Evolutionary conservation across 1,284 basidiomycete species (phyloP), one percentile per base, ranked within the genome.

Genomic region (Gomphus bonarii): DNA sequence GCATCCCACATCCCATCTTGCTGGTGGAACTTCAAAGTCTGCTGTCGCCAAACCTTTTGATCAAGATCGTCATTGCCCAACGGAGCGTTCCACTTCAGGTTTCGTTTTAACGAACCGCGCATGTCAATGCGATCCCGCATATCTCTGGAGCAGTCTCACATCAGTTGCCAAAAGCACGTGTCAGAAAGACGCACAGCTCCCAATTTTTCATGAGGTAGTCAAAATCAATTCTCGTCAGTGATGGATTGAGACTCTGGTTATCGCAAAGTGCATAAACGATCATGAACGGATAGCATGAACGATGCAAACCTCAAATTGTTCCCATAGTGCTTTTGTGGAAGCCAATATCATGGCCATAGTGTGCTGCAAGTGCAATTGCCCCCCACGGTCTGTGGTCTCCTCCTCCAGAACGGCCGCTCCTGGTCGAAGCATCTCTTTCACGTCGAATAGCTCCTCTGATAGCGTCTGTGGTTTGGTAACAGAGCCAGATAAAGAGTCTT

Each of bases 101-200:
- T 71, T 7, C 73, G 67, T 55, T 68, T 67, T 35, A 85, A 69
- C 52, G 69, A 69, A 16, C 71, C 70, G 40, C 81, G 78, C 70
- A 85, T 77, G 49, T 75, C 74, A 42, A 83, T 81, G n/a, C 85
- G 81, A 63, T 85, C 82, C 53, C 72, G 72, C 86, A 88, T 88
- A 62, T 88, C 86, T 60, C 85, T 88, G 47, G 14, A 28, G 7
- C 49, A 42, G 28, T 40, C 14, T 8, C 25, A 33, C 20, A 18
- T 50, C 6, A 49, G 49, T 8, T 11, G 49, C 46, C 8, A 25
- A 16, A 28, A 52, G 25, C 20, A 55, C 36, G 40, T 31, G 5
- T 20, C 12, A 50, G 50, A 35, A 38, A 56, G 10, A 60, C 82
- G 63, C 55, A 88, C 86, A 74, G 77, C 68, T 81, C 75, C 86